Conservation (phyloP, 495 filamentous ascomycete genomes). For the Sordaria brevicollis region DNA sequence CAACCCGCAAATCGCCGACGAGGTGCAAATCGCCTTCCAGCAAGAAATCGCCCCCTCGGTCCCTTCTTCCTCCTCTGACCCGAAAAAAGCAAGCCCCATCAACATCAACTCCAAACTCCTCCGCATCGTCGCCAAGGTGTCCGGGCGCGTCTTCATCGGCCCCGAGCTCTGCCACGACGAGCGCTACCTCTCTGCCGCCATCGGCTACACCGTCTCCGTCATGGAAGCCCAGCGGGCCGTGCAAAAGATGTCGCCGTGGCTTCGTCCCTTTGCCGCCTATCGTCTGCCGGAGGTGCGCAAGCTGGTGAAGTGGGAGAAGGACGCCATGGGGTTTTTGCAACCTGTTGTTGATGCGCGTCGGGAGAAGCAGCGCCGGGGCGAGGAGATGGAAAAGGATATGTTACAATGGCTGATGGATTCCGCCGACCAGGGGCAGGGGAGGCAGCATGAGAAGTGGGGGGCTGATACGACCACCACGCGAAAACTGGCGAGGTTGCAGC, state of each 20-base stretch:
- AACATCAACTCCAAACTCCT: conserved; percentile 28
- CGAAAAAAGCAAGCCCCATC: conserved; percentile 29
- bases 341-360: conserved; percentile 20
- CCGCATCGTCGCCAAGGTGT: conserved; percentile 44
- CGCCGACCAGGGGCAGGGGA: neutral
- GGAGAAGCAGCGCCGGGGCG: conserved; percentile 1
- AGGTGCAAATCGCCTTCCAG: conserved; percentile 13
- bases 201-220: conserved; percentile 47
- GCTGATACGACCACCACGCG: conserved; percentile 8
- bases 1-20: conserved; percentile 15
- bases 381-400: conserved; percentile 24
- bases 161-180: conserved; percentile 39
- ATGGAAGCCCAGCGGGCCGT: conserved; percentile 22
- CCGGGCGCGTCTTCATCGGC: conserved; percentile 50
- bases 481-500: conserved; percentile 24
- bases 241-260: conserved; percentile 17
- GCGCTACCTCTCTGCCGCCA: conserved; percentile 46
- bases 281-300: conserved; percentile 22
- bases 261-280: conserved; percentile 20
- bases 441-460: conserved; percentile 8
- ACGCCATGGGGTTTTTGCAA: conserved; percentile 18
- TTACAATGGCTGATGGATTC: conserved; percentile 31
- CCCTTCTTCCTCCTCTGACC: conserved; percentile 20
- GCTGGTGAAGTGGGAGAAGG: conserved; percentile 14
- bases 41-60: conserved; percentile 11